Base-by-base conservation (phyloP, 2,329 filamentous ascomycete species). In the Botrytis deweyae region DNA sequence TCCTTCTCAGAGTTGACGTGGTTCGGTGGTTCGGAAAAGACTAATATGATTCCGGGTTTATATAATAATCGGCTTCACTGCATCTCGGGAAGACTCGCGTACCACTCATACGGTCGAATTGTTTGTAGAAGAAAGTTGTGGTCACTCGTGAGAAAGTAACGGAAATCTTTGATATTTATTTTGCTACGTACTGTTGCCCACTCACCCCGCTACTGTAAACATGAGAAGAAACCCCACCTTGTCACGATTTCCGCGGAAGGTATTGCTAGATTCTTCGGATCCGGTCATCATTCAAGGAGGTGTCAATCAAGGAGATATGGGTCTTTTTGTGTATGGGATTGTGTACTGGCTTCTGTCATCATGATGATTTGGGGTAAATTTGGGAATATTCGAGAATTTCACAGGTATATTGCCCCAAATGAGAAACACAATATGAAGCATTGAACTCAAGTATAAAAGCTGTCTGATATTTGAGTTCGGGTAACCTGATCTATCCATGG, bases 51-150 rank as follows among this genome's bases (percentile, higher is more conserved):
- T 69, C 64, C 40, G 63, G 33, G 38, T 9, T 68, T 29, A 29
- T 36, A 38, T 42, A 73, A 25, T n/a, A 20, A 40, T 63, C 18
- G 64, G 33, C 42, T 72, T 73, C 71, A 73, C 64, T 69, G 52
- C 64, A 73, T 73, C n/a, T 69, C 52, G 52, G 52, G 59, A 73
- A 67, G 55, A 52, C 40, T 73, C 64, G 64, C 44, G 64, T 73
- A 73, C n/a, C 42, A 69, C 71, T 73, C 71, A 72, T 44, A 44
- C 10, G 55, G 42, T 69, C 71, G 68, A 62, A 46, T 52, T 55
- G 49, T 55, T n/a, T 42, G 64, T 14, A n/a, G 65, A 18, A 61
- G 40, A 62, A n/a, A 22, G 59, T 67, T 61, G n/a, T 55, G 18
- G 25, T 33, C 36, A 58, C 49, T 55, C 16, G 40, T 25, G 36